Evolutionary conservation across 129 eudicot genomes (phyloP), one percentile per base, ranked within the genome.

Genomic region (Chrysanthemum seticuspe): DNA sequence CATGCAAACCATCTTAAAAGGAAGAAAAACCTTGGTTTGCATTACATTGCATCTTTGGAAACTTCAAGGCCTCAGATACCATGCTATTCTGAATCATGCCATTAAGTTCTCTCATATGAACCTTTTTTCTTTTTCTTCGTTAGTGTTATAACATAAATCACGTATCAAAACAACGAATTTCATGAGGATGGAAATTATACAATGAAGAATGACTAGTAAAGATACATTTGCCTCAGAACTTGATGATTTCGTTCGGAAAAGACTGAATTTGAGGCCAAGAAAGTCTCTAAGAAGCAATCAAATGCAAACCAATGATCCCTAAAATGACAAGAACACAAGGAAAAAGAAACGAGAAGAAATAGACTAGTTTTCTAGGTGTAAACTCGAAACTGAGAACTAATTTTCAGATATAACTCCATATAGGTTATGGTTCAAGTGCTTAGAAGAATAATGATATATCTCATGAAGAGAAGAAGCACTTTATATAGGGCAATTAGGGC

Each of bases 1-100:
- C 45, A 61, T 62, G 16, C 13, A 25, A 13, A 58, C 11, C 45
- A 27, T 23, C 51, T 73, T 48, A 29, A 49, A 50, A 48, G 29
- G 50, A 61, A n/a, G 9, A 14, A 29, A 63, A n/a, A 2, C 19
- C 13, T 62, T 18, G 52, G 18, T 31, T 74, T 63, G n/a, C 78
- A 62, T 29, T 1, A 34, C 18, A 74, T 63, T 74, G 78, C 78
- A 6, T 60, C 78, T 51, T 50, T 74, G 63, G 59, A 63, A 52
- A 74, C 71, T 74, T 62, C 27, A 49, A 29, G 40, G 70, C 71
- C 78, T 74, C 71, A 74, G 9, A 31, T 7, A 31, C 44, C 78
- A 62, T 31, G 8, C 71, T 74, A 51, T 74, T 63, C 63, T 5
- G 62, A 74, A 74, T 50, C 78, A 74, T 62, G 78, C 54, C 64